Evolutionary conservation across 805 yeast genomes (phyloP).

Genomic region (Suhomyces xylopsoci): DNA sequence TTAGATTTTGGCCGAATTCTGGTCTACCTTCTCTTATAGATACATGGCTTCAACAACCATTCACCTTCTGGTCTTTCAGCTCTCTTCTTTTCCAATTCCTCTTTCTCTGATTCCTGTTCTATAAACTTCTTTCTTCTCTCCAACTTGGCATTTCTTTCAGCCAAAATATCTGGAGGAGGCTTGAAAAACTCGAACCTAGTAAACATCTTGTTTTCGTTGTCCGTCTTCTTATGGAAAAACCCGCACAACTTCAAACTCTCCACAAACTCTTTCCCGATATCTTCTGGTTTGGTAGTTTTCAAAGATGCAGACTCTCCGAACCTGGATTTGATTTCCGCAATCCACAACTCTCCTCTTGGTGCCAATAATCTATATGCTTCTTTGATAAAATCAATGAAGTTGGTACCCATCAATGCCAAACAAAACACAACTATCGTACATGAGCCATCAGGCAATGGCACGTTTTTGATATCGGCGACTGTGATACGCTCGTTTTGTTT

Average conservation of each 20-base stretch:
- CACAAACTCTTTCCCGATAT: slow-evolving; percentile 73
- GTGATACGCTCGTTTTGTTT: slow-evolving; percentile 87
- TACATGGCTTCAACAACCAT: slow-evolving; percentile 93
- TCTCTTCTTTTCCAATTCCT: slow-evolving; percentile 56
- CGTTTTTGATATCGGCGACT: slow-evolving; percentile 93
- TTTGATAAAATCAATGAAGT: slow-evolving; percentile 83
- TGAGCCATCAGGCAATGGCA: slow-evolving; percentile 76
- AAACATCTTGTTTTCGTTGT: slow-evolving; percentile 87
- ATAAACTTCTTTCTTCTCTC: slow-evolving; percentile 65
- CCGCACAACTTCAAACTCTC: slow-evolving; percentile 75
- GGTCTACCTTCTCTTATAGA: slow-evolving; percentile 75
- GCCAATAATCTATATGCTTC: slow-evolving; percentile 87
- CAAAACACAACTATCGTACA: slow-evolving; percentile 91
- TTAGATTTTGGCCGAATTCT: not conserved
- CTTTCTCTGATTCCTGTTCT: slow-evolving; percentile 65
- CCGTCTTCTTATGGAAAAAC: slow-evolving; percentile 84
- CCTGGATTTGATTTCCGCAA: slow-evolving; percentile 94
- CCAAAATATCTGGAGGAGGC: slow-evolving; percentile 67
- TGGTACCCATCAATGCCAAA: slow-evolving; percentile 95
- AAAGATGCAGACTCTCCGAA: slow-evolving; percentile 54
- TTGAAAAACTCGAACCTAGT: slow-evolving; percentile 91
- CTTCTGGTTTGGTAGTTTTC: slow-evolving; percentile 30
- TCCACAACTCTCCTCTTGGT: slow-evolving; percentile 95
- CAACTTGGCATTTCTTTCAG: slow-evolving; percentile 58
- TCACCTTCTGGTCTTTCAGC: slow-evolving; percentile 65